phyloP scores from a whole-genome alignment of 1,284 basidiomycete genomes.

The Heterobasidion parviporum region DNA sequence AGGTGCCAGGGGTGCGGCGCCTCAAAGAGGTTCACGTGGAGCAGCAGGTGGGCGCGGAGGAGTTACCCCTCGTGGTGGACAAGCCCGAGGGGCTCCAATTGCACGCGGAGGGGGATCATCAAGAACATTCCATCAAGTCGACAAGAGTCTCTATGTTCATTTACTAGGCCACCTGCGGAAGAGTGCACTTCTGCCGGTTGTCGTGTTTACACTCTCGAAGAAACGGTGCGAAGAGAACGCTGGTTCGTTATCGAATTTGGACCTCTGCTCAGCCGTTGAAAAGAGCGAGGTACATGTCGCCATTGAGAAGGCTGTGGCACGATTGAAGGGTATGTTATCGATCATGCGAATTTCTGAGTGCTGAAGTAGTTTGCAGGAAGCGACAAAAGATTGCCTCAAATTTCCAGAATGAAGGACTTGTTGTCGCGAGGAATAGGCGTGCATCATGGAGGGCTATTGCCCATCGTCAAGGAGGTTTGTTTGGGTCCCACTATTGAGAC shows the following conservation, averaged over 20 bases:
- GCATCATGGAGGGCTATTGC: conserved; percentile 94
- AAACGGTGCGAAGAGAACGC: conserved; percentile 97
- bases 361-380: conserved; percentile 30
- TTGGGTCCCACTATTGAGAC: not conserved
- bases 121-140: conserved; percentile 62
- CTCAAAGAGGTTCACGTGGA: conserved; percentile 52
- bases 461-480: conserved; percentile 91
- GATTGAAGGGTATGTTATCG: conserved; percentile 71
- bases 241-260: conserved; percentile 78
- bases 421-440: conserved; percentile 93
- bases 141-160: conserved; percentile 93
- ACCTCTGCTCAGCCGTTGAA: conserved; percentile 82
- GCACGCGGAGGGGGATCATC: conserved; percentile 44
- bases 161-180: conserved; percentile 85
- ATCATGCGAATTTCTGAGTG: conserved; percentile 1
- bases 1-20: conserved; percentile 70
- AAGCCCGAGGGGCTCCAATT: conserved; percentile 33
- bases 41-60: conserved; percentile 35
- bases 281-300: conserved; percentile 96
- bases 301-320: conserved; percentile 85
- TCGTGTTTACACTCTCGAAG: conserved; percentile 97
- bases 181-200: conserved; percentile 83
- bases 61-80: conserved; percentile 32
- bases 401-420: conserved; percentile 85
- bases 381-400: conserved; percentile 94